A percentile compares a stretch with the other conserved stretches of the same genome.
phyloP scores from a whole-genome alignment of 2,329 filamentous ascomycete species.

The Lecanosticta acicola region DNA sequence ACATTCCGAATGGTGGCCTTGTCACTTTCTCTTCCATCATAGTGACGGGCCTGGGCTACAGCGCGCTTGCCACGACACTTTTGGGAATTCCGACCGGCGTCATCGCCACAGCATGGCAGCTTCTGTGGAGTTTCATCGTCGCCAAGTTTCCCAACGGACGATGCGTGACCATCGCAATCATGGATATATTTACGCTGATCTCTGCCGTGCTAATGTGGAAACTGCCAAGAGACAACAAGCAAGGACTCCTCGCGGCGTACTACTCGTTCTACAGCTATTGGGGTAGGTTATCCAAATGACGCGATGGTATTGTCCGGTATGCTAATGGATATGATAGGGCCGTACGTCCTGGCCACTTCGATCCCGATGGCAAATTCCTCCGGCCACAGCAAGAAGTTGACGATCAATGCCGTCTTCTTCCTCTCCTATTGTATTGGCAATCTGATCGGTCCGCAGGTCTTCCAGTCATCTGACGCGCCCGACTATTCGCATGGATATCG shows the following conservation, averaged over 20 bases:
- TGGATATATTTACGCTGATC: conserved; percentile 26
- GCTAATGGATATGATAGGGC: no score
- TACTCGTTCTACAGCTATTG: conserved; percentile 37
- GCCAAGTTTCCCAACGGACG: conserved; percentile 7
- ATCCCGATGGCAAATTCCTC: conserved; percentile 30
- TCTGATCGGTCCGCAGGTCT: conserved; percentile 10
- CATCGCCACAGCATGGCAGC: conserved; percentile 11
- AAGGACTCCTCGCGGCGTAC: conserved; percentile 35
- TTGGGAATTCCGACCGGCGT: conserved; percentile 15
- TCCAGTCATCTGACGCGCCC: conserved; percentile 10
- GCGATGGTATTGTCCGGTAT: no score
- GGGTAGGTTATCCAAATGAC: conserved; percentile 2
- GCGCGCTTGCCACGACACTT: conserved; percentile 9
- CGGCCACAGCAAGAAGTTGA: conserved; percentile 33
- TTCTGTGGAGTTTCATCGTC: conserved; percentile 7
- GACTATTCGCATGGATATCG: conserved; percentile 13
- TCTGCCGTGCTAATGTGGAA: conserved; percentile 32
- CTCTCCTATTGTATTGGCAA: conserved; percentile 28
- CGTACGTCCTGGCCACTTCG: conserved; percentile 32
- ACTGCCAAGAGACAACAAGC: conserved; percentile 34
- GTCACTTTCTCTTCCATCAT: conserved; percentile 15
- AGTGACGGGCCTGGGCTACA: conserved; percentile 15
- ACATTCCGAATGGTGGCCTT: conserved; percentile 18
- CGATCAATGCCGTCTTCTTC: conserved; percentile 29
- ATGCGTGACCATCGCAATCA: conserved; percentile 24